phyloP scores from a whole-genome alignment of 139 green algal species.

The Desmodesmus armatus region DNA sequence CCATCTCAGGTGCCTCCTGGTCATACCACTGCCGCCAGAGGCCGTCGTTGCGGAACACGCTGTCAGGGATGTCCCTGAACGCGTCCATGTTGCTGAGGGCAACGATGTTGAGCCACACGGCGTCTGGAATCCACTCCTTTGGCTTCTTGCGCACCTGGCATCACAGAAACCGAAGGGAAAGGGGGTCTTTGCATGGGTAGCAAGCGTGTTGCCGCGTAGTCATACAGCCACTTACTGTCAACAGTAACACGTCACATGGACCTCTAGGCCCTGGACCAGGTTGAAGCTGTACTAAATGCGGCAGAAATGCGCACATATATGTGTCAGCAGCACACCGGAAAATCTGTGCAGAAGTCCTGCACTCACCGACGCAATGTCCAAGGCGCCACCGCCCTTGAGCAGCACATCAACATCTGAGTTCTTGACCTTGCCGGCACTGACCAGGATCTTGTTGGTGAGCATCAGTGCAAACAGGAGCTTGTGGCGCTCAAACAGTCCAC shows the following conservation, averaged over 20 bases:
- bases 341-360: no score
- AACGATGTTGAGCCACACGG: slow-evolving; percentile 89
- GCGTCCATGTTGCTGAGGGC: slow-evolving; percentile 83
- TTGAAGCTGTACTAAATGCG: no score
- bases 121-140: slow-evolving; percentile 95
- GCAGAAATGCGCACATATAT: no score
- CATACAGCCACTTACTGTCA: no score
- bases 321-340: no score
- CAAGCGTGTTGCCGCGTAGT: no score
- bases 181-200: no score
- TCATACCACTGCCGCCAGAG: slow-evolving; percentile 94
- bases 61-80: slow-evolving; percentile 87
- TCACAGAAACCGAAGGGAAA: no score
- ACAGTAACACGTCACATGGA: no score
- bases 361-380: slow-evolving; percentile 80
- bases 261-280: no score
- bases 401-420: slow-evolving; percentile 84
- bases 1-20: slow-evolving; percentile 90
- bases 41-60: slow-evolving; percentile 84
- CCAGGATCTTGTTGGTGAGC: slow-evolving; percentile 89
- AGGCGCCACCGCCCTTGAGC: slow-evolving; percentile 87
- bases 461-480: slow-evolving; percentile 96
- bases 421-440: slow-evolving; percentile 72
- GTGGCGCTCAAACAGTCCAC: slow-evolving; percentile 97
- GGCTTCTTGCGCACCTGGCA: slow-evolving; percentile 86